Evolutionary conservation across 2,329 filamentous ascomycete species (phyloP).

Genomic region (Epichloe uncinata): DNA sequence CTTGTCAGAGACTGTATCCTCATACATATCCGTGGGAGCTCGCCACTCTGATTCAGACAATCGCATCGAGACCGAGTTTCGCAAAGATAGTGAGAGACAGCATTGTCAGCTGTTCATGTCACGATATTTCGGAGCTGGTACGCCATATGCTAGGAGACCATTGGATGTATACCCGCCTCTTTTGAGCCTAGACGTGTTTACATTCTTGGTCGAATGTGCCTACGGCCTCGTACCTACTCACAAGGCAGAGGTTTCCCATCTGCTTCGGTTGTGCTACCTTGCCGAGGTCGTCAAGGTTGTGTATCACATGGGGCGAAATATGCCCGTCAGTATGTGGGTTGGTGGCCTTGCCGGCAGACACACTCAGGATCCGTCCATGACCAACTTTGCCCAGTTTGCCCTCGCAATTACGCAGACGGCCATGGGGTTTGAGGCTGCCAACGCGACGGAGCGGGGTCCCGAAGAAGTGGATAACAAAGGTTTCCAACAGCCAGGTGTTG

Average conservation of each 20-base stretch:
- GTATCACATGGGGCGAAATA: slow-evolving; percentile 42
- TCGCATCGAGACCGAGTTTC: slow-evolving; percentile 53
- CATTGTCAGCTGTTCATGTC: slow-evolving; percentile 63
- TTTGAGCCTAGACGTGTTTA: slow-evolving; percentile 57
- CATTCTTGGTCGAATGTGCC: slow-evolving; percentile 70
- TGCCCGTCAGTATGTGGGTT: slow-evolving; percentile 36
- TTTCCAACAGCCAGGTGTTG: slow-evolving; percentile 42
- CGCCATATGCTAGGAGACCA: slow-evolving; percentile 14
- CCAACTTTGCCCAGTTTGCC: slow-evolving; percentile 44
- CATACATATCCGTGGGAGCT: slow-evolving; percentile 67
- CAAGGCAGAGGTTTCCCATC: slow-evolving; percentile 59
- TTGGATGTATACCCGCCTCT: slow-evolving; percentile 42
- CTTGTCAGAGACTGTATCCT: slow-evolving; percentile 74
- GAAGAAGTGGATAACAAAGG: slow-evolving; percentile 28
- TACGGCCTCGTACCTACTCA: slow-evolving; percentile 56
- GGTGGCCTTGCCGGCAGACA: slow-evolving; percentile 29
- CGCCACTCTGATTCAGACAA: slow-evolving; percentile 48
- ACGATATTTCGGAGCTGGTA: slow-evolving; percentile 30
- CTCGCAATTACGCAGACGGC: slow-evolving; percentile 31
- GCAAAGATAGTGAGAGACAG: slow-evolving; percentile 55
- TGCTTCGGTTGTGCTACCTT: slow-evolving; percentile 77
- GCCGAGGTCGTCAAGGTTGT: slow-evolving; percentile 82
- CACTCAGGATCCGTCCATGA: slow-evolving; percentile 32
- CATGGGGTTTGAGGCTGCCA: slow-evolving; percentile 25
- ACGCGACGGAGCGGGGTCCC: slow-evolving; percentile 12